These are phyloP conservation scores for Pseudotsuga menziesii DNA, from an alignment of 75 land plant genomes.

Conservation along the genomic window DNA sequence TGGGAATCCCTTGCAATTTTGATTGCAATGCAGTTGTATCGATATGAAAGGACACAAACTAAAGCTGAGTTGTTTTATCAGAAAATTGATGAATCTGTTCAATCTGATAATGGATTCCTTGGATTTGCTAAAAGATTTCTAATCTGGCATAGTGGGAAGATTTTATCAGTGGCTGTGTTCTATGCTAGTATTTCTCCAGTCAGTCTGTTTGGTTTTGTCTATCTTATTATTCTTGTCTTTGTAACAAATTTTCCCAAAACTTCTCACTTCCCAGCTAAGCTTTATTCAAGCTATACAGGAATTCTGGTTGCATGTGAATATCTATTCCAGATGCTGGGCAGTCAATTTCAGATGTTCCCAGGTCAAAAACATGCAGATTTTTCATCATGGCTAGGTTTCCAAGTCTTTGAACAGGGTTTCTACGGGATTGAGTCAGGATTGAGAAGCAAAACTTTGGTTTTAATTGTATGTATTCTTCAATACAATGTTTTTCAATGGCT, in stretches of 20 bases:
- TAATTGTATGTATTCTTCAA: slow-evolving; percentile 84
- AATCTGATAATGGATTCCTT: slow-evolving; percentile 27
- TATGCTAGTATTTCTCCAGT: slow-evolving; percentile 93
- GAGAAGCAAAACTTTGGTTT: slow-evolving; percentile 72
- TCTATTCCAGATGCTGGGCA: slow-evolving; percentile 88
- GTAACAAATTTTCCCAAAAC: slow-evolving; percentile 73
- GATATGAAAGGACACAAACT: slow-evolving; percentile 84
- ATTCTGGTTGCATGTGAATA: slow-evolving; percentile 63
- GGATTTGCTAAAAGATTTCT: slow-evolving; percentile 72
- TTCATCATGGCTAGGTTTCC: slow-evolving; percentile 65
- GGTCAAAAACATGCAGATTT: slow-evolving; percentile 63
- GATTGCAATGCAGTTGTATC: slow-evolving; percentile 88
- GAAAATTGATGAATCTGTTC: slow-evolving; percentile 20
- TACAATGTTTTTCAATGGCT: slow-evolving; percentile 87
- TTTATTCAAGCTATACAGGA: slow-evolving; percentile 66
- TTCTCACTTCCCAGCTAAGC: slow-evolving; percentile 78
- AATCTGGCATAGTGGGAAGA: slow-evolving; percentile 86
- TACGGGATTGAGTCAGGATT: slow-evolving; percentile 78
- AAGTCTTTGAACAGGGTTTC: slow-evolving; percentile 49
- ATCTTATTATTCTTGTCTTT: slow-evolving; percentile 72
- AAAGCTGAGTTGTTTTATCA: slow-evolving; percentile 8
- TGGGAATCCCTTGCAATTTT: slow-evolving; percentile 88
- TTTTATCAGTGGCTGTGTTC: slow-evolving; percentile 73
- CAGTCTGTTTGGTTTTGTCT: slow-evolving; percentile 79
- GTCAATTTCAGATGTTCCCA: slow-evolving; percentile 66